Evolutionary conservation across 2,329 filamentous ascomycete species (phyloP).

Genomic region (Exophiala xenobiotica): DNA sequence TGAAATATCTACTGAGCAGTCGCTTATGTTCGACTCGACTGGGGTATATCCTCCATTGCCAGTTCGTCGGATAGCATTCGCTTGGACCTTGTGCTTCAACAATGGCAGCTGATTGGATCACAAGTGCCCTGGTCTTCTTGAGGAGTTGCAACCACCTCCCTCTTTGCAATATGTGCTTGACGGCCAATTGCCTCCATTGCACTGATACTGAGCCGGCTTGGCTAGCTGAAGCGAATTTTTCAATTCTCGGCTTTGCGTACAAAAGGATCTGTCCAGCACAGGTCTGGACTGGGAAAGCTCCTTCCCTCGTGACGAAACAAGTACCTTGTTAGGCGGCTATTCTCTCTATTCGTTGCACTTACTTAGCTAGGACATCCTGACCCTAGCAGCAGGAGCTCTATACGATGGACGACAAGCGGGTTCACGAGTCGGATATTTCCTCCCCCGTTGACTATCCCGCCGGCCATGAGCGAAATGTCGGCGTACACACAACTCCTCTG

Average conservation of each 20-base stretch:
- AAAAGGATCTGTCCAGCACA: too few relatives aligned
- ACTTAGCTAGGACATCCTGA: neutral
- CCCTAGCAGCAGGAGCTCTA: neutral
- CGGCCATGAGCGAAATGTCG: constrained; percentile 8
- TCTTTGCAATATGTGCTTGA: neutral
- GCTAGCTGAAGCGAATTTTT: too few relatives aligned
- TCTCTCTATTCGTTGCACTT: neutral
- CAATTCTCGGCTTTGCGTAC: too few relatives aligned
- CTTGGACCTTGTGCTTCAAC: neutral
- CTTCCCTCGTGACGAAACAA: too few relatives aligned
- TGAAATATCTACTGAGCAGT: neutral
- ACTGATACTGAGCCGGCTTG: too few relatives aligned
- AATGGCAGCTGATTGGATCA: neutral
- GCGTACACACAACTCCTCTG: constrained; percentile 6
- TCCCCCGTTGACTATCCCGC: constrained; percentile 4
- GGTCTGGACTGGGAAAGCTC: too few relatives aligned
- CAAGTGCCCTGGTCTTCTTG: neutral
- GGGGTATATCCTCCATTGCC: neutral
- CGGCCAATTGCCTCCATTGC: too few relatives aligned
- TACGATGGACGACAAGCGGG: constrained; percentile 7
- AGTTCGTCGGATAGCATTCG: neutral
- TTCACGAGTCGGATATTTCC: constrained; percentile 8
- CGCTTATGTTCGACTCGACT: neutral
- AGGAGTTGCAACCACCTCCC: neutral
- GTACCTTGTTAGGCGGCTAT: neutral